Conservation (phyloP, 2,329 filamentous ascomycete species). For the Xylaria arbuscula region DNA sequence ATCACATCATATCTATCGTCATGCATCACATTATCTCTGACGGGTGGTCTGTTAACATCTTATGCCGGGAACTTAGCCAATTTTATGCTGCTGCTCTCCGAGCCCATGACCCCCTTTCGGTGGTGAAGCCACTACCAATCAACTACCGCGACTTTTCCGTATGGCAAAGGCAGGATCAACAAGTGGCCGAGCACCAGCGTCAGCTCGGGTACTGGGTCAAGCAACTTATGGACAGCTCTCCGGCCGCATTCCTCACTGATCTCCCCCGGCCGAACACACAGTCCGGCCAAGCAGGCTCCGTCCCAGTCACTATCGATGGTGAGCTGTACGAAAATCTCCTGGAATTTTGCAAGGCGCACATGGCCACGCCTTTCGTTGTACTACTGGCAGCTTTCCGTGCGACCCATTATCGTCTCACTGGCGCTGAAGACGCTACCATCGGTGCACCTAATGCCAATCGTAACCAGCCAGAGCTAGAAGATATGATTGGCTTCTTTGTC, state of each 20-base stretch:
- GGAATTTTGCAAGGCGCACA: conserved; percentile 22
- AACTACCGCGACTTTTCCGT: conserved; percentile 28
- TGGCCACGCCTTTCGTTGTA: conserved; percentile 21
- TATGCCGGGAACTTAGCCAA: conserved; percentile 23
- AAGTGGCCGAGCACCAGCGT: conserved; percentile 21
- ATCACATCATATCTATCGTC: conserved; percentile 29
- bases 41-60: conserved; percentile 28
- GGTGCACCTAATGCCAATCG: conserved; percentile 28
- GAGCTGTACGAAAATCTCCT: conserved; percentile 18
- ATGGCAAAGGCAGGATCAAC: conserved; percentile 29
- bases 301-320: conserved; percentile 26
- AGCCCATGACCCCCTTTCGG: conserved; percentile 25
- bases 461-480: conserved; percentile 27
- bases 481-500: conserved; percentile 34
- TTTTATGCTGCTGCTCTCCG: conserved; percentile 30
- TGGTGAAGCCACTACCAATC: conserved; percentile 22
- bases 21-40: conserved; percentile 35
- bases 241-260: conserved; percentile 26
- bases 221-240: conserved; percentile 26
- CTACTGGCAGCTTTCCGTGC: conserved; percentile 31
- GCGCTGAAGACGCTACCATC: conserved; percentile 30
- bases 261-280: conserved; percentile 22
- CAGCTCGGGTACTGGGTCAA: conserved; percentile 29
- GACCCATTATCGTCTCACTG: conserved; percentile 32
- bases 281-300: conserved; percentile 20